Percentiles rank a stretch among this genome's conserved stretches.
These are phyloP conservation scores for Cryphonectria carpinicola DNA, from an alignment of 2,329 filamentous ascomycete genomes.

Conservation along the genomic window DNA sequence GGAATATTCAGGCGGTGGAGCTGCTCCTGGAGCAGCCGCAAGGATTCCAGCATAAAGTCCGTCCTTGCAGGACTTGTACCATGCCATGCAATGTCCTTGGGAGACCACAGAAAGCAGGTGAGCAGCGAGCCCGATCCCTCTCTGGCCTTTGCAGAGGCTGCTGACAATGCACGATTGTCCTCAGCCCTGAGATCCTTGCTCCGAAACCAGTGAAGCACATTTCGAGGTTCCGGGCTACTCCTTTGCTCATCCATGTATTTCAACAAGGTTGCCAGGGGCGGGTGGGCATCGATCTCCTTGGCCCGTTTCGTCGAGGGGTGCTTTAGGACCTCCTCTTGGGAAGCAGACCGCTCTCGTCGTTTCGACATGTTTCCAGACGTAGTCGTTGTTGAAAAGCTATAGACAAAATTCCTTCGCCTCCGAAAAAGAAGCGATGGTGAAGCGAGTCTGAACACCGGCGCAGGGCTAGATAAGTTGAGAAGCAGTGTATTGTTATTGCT, in stretches of 20 bases:
- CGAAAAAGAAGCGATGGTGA: background rate
- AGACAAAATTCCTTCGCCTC: background rate
- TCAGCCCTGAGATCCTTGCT: constrained; percentile 34
- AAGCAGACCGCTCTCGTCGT: constrained; percentile 31
- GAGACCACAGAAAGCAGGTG: constrained; percentile 33
- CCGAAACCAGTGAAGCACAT: constrained; percentile 35
- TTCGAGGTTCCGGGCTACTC: constrained; percentile 15
- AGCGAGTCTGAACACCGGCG: too few relatives aligned
- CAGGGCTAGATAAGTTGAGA: background rate
- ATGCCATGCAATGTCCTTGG: constrained; percentile 35
- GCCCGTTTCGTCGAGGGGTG: constrained; percentile 36
- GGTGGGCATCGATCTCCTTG: constrained; percentile 34
- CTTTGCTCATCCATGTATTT: constrained; percentile 25
- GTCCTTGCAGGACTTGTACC: constrained; percentile 33
- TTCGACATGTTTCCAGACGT: constrained; percentile 15
- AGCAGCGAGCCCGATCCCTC: constrained; percentile 29
- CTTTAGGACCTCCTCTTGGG: constrained; percentile 32
- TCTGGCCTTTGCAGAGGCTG: constrained; percentile 31
- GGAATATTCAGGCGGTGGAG: constrained; percentile 32
- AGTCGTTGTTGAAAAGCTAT: background rate
- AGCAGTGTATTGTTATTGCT: background rate
- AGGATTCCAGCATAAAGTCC: constrained; percentile 34
- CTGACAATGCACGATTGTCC: constrained; percentile 33
- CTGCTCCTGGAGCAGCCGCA: constrained; percentile 31
- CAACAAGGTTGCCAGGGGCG: constrained; percentile 29